Percentiles rank a stretch among this genome's conserved stretches.
Evolutionary conservation across 495 filamentous ascomycete species (phyloP).

Genomic region (Talaromyces adpressus): DNA sequence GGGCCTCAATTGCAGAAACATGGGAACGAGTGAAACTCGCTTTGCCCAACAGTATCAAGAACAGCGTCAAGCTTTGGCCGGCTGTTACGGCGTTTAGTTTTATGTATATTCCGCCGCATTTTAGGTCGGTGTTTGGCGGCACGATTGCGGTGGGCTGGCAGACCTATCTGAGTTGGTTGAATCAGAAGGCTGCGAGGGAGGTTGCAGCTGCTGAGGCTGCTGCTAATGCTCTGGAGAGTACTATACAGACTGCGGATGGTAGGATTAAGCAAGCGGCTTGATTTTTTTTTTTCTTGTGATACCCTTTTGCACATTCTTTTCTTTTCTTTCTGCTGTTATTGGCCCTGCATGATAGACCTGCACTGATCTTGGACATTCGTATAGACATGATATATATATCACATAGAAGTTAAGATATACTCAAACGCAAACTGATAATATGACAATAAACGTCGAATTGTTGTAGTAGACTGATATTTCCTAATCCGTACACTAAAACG

Average conservation of each 20-base stretch:
- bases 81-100: conserved; percentile 84
- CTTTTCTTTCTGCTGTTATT: background rate
- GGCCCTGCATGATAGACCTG: background rate
- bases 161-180: conserved; percentile 79
- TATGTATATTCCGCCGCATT: conserved; percentile 71
- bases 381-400: background rate
- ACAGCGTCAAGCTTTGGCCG: conserved; percentile 86
- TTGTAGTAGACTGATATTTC: background rate
- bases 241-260: background rate
- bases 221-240: background rate
- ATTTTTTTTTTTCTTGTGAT: conserved; percentile 11
- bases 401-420: background rate
- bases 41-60: conserved; percentile 67
- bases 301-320: conserved; percentile 5
- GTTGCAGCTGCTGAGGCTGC: conserved; percentile 30
- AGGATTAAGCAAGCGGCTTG: background rate
- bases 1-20: conserved; percentile 51
- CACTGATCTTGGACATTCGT: background rate
- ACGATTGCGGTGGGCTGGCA: conserved; percentile 84
- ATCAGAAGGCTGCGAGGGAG: conserved; percentile 61
- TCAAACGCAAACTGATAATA: background rate
- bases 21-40: conserved; percentile 66
- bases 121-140: conserved; percentile 70
- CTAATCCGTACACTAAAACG: background rate
- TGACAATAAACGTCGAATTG: background rate